A percentile compares a stretch with the other conserved stretches of the same genome.
Evolutionary conservation across 495 filamentous ascomycete genomes (phyloP).

Genomic region (Penicillium herquei): DNA sequence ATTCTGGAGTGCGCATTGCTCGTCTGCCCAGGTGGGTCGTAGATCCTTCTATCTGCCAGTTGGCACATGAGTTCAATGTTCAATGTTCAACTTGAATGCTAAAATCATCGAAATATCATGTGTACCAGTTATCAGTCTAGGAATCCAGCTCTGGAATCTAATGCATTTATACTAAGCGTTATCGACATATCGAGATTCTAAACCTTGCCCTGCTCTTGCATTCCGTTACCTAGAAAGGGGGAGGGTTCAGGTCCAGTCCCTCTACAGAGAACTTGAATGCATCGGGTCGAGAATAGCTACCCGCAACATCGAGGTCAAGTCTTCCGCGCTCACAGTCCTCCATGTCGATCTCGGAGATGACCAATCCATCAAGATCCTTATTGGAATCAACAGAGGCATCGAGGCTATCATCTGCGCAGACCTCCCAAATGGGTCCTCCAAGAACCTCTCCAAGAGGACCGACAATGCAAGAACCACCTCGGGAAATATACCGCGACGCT

Average conservation of each 20-base stretch:
- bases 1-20: too few species aligned
- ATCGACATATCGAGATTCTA: too few species aligned
- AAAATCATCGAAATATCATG: too few species aligned
- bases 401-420: constrained; percentile 52
- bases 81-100: too few species aligned
- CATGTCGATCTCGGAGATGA: constrained; percentile 54
- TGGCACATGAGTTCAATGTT: too few species aligned
- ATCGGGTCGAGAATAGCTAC: constrained; percentile 80
- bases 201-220: too few species aligned
- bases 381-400: constrained; percentile 1
- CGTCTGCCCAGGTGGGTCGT: too few species aligned
- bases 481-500: constrained; percentile 21
- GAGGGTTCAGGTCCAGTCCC: constrained; percentile 71
- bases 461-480: constrained; percentile 82
- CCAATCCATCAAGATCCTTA: constrained; percentile 30
- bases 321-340: constrained; percentile 63
- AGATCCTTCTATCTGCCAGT: too few species aligned
- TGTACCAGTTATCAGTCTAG: too few species aligned
- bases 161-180: too few species aligned
- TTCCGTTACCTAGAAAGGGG: constrained; percentile 27
- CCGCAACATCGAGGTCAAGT: constrained; percentile 69
- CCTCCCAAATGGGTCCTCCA: constrained; percentile 80
- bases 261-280: constrained; percentile 75
- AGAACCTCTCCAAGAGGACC: constrained; percentile 75
- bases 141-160: too few species aligned